Evolutionary conservation across 805 yeast genomes (phyloP).

Genomic region (Candida caryicola): DNA sequence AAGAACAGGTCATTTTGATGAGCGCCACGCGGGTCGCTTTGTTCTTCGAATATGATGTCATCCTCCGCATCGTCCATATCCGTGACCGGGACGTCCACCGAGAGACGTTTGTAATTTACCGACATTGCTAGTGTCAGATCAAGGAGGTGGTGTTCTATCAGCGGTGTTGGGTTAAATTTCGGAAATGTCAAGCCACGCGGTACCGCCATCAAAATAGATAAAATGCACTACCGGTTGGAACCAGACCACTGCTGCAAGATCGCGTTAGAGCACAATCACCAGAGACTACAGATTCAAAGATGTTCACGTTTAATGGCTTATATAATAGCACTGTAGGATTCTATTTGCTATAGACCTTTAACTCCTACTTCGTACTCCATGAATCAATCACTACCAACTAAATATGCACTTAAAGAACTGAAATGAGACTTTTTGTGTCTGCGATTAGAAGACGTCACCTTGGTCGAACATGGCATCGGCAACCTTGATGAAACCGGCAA

Average conservation of each 20-base stretch:
- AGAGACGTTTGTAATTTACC: constrained; percentile 22
- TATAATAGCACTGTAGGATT: no score
- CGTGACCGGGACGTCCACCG: constrained; percentile 54
- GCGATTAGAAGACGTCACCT: constrained; percentile 67
- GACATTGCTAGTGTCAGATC: no score
- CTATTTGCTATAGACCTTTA: neutral
- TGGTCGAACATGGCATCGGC: constrained; percentile 98
- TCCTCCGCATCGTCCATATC: constrained; percentile 50
- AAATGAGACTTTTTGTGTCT: neutral
- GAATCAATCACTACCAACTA: constrained; percentile 1
- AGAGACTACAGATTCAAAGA: no score
- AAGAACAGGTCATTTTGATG: constrained; percentile 12
- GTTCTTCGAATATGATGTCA: constrained; percentile 20
- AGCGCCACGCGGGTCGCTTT: neutral
- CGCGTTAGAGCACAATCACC: no score
- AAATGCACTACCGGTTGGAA: no score
- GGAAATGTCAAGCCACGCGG: no score
- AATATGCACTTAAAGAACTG: constrained; percentile 10
- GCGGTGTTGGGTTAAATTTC: no score
- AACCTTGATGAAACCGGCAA: constrained; percentile 98
- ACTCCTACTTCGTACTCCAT: neutral
- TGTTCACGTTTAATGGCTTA: no score
- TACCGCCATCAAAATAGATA: no score
- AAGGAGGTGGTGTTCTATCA: no score
- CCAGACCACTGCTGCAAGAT: no score